Evolutionary conservation across 1,139 yeast genomes (phyloP).

Genomic region (Diutina siamensis): DNA sequence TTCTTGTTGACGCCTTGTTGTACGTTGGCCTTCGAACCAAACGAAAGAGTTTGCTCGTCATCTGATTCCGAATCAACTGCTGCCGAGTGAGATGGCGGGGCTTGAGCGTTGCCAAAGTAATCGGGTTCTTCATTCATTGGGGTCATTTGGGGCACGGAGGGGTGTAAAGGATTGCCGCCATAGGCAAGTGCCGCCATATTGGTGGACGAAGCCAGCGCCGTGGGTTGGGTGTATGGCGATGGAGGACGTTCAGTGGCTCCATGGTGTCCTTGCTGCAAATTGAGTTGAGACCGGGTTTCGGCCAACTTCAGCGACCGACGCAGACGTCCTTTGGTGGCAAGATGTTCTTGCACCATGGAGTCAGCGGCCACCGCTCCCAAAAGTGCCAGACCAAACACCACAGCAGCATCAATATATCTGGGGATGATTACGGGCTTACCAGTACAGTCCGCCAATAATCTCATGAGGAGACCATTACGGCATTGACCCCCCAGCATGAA

Average conservation of each 20-base stretch:
- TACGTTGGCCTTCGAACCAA: slow-evolving; percentile 44
- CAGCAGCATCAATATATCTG: slow-evolving; percentile 91
- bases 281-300: slow-evolving; percentile 19
- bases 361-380: slow-evolving; percentile 90
- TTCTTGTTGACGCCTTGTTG: slow-evolving; percentile 37
- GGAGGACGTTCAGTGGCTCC: slow-evolving; percentile 19
- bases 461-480: slow-evolving; percentile 78
- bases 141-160: slow-evolving; percentile 23
- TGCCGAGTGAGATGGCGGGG: background rate
- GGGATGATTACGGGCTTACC: slow-evolving; percentile 91
- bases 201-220: slow-evolving; percentile 48
- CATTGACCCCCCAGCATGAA: slow-evolving; percentile 97
- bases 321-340: slow-evolving; percentile 23
- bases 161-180: slow-evolving; percentile 17
- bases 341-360: slow-evolving; percentile 32
- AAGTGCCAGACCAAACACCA: slow-evolving; percentile 89
- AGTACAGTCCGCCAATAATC: slow-evolving; percentile 85
- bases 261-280: slow-evolving; percentile 13
- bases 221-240: slow-evolving; percentile 68
- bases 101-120: slow-evolving; percentile 28
- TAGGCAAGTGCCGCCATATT: slow-evolving; percentile 45
- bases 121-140: slow-evolving; percentile 37
- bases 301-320: slow-evolving; percentile 26
- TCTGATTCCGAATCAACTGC: slow-evolving; percentile 1
- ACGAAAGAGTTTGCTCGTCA: slow-evolving; percentile 37